Base-by-base conservation (phyloP, 345 rosid genomes). In the Salix arbutifolia region DNA sequence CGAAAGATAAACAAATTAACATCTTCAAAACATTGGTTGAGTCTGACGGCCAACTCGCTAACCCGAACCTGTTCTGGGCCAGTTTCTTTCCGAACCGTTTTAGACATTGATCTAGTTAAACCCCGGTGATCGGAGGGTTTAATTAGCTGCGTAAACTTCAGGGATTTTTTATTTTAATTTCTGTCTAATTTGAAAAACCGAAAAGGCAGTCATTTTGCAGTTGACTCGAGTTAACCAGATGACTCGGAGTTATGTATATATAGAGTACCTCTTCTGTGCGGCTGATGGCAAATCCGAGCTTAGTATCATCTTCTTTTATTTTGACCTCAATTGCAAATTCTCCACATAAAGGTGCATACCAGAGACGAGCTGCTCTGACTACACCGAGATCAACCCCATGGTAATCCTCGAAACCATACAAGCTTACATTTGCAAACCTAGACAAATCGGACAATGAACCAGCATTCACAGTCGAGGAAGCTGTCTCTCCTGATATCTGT, bases 361-460 rank as follows among this genome's bases (percentile, higher is more conserved):
- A 96, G 8, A 96, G 94, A 67, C 99, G 88, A 70, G 91, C 95
- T 5, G 98, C 96, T 84, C 98, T 88, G 26, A 96, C 98, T 23
- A 96, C 97, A 61, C 99, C 99, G 30, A 96, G 87, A 87, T 96
- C 99, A 50, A 96, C 94, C 52, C 98, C 98, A 26, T 96, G 99
- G 78, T 93, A 96, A 80, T 96, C 99, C 88, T 96, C 99, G 58
- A 96, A 96, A 19, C 99, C 99, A 52, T 96, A 96, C 11, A 96
- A 80, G 79, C 96, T 96, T 6, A 83, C 94, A 66, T 88, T 86
- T 61, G 94, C 94, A 7, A 92, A 86, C 74, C 89, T 90, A 1
- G 98, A 87, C 61, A 93, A 73, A 83, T 96, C 99, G 23, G 98
- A 88, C 46, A 96, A 81, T 0, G 98, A 93, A 0, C 96, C 94